Percentiles rank a stretch among this genome's conserved stretches.
phyloP scores from a whole-genome alignment of 495 filamentous ascomycete species.

The Aspergillus indologenus region DNA sequence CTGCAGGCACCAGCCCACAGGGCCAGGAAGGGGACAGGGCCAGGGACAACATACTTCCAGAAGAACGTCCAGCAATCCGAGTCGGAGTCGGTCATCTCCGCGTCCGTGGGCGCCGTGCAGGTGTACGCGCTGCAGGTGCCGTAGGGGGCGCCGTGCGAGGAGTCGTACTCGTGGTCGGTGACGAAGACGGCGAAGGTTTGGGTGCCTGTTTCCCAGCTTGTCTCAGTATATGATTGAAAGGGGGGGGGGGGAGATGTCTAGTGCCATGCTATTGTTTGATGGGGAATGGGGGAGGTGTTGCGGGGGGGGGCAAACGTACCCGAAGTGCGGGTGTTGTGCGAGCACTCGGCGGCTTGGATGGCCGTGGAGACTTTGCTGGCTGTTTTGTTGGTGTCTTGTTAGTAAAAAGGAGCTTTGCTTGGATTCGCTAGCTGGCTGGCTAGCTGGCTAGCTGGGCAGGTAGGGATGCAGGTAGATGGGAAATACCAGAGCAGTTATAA shows the following conservation, averaged over 20 bases:
- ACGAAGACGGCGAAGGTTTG: constrained; percentile 39
- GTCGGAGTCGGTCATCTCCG: constrained; percentile 22
- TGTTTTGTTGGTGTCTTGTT: constrained; percentile 5
- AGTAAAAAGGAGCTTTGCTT: neutral
- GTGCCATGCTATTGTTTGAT: no score
- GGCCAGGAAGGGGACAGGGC: neutral
- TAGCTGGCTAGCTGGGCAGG: no score
- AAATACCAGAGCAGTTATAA: constrained; percentile 25
- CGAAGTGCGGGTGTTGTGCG: constrained; percentile 37
- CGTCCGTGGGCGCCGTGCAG: constrained; percentile 25
- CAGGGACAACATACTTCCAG: constrained; percentile 23
- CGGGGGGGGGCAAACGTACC: no score
- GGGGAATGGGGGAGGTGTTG: no score
- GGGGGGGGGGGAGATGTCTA: no score
- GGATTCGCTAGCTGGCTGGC: no score
- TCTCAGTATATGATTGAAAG: no score
- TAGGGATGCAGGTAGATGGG: neutral
- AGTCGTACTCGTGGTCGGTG: constrained; percentile 34
- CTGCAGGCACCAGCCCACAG: no score
- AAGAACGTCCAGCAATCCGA: constrained; percentile 38
- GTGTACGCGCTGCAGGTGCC: constrained; percentile 39
- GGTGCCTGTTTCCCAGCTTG: constrained; percentile 14
- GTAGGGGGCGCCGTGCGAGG: constrained; percentile 32
- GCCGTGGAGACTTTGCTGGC: constrained; percentile 32
- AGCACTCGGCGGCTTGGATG: constrained; percentile 41